Conservation (phyloP, 176 grass and related monocot species). For the Tillandsia leiboldiana region DNA sequence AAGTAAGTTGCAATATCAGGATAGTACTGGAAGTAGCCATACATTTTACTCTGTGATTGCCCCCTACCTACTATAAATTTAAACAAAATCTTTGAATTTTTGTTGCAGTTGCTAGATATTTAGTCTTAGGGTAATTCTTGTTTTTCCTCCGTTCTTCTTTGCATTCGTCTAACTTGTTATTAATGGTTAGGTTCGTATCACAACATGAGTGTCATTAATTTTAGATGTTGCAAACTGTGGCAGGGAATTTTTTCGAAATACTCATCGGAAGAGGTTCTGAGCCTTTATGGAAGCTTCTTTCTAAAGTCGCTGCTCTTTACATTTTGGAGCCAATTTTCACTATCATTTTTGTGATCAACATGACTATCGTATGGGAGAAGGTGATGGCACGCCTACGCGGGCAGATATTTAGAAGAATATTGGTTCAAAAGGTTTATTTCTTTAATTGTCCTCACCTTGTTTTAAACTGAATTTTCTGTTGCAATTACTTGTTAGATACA, state of each 20-base stretch:
- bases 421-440: constrained; percentile 74
- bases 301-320: constrained; percentile 65
- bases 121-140: too few species aligned
- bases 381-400: constrained; percentile 69
- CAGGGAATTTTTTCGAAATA: constrained; percentile 92
- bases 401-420: constrained; percentile 91
- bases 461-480: neutral
- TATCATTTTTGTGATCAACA: constrained; percentile 65
- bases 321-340: constrained; percentile 81
- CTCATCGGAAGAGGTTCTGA: constrained; percentile 63
- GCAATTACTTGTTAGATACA: neutral
- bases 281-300: constrained; percentile 53
- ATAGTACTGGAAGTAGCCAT: too few species aligned
- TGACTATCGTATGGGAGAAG: constrained; percentile 87
- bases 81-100: too few species aligned
- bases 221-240: constrained; percentile 4
- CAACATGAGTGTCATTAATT: neutral
- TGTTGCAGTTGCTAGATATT: too few species aligned
- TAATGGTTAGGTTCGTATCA: neutral
- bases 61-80: too few species aligned
- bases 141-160: too few species aligned
- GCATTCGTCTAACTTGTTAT: neutral
- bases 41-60: too few species aligned
- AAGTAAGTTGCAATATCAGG: too few species aligned
- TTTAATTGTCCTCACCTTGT: neutral